Conservation (phyloP, 257 asterid genomes). For the Cynanchum wilfordii region DNA sequence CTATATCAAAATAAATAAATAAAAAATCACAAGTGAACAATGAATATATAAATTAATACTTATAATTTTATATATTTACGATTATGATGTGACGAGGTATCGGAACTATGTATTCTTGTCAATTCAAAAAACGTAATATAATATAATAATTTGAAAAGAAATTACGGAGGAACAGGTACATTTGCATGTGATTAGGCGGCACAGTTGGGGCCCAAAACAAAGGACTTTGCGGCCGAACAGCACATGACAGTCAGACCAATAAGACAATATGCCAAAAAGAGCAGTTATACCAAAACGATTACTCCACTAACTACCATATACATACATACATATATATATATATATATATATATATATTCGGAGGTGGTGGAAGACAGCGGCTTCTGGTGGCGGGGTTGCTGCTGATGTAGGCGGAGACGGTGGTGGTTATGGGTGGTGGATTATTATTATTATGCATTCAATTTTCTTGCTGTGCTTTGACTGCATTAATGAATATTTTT, state of each 20-base stretch:
- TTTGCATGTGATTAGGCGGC: constrained; percentile 40
- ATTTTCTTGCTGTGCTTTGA: neutral
- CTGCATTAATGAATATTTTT: neutral
- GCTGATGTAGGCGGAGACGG: neutral
- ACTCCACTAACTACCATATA: neutral
- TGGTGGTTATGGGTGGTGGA: neutral
- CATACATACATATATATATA: too few relatives aligned
- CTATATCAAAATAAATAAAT: too few relatives aligned
- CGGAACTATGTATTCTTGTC: too few relatives aligned
- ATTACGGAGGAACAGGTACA: constrained; percentile 28
- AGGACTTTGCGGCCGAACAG: constrained; percentile 39
- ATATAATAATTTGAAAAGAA: neutral
- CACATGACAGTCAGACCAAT: constrained; percentile 32
- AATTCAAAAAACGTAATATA: too few relatives aligned
- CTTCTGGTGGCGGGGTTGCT: neutral
- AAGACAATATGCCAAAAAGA: constrained; percentile 6
- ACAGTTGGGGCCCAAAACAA: constrained; percentile 32
- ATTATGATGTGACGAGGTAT: too few relatives aligned
- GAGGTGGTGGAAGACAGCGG: too few relatives aligned
- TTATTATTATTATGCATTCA: neutral
- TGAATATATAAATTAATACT: too few relatives aligned
- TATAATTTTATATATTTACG: too few relatives aligned
- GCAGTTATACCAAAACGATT: constrained; percentile 10
- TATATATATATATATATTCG: too few relatives aligned
- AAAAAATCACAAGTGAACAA: too few relatives aligned